Base-by-base conservation (phyloP, 179 eudicot species). In the Corrigiola litoralis region DNA sequence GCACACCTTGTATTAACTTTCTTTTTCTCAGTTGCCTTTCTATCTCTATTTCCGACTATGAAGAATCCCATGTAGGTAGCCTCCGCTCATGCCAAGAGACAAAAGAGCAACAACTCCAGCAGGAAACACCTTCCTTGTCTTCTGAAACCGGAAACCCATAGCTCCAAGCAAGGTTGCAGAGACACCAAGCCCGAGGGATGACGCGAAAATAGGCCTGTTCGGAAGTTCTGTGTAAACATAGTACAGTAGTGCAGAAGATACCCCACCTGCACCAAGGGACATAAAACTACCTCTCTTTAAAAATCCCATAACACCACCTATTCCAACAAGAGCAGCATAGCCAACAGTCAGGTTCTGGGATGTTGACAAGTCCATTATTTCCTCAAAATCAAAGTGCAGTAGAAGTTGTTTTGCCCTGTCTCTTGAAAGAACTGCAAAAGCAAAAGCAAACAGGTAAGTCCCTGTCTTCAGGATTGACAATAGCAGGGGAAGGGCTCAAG, bases 221-320 rank as follows among this genome's bases (percentile, higher is more conserved):
- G 97, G 97, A 69, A 91, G 97, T 73, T 75, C 70, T 18, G 79
- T 71, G 72, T 81, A 91, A 31, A 86, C 89, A 66, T 66, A 83
- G 38, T 53, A 78, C 70, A 91, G 58, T 16, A 79, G 52, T 38
- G 77, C 57, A 2, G 96, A 87, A 11, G 97, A 88, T 25, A 77
- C n/a, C 32, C 94, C 94, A 41, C 97, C 97, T 0, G 94, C 79
- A 1, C 74, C 64, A 54, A 88, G 70, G 14, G 97, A 91, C 69
- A 79, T 88, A 60, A 59, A 55, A 72, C 96, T 91, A 38, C 94
- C 81, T 46, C 84, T 79, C 71, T 86, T 91, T 56, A 86, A 5
- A 63, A 79, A 88, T 14, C 96, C 97, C 87, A 85, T 81, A n/a
- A 80, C 58, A 57, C 97, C 97, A 11, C 97, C 94, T 8, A 77